Evolutionary conservation across 2,329 filamentous ascomycete species (phyloP), one percentile per base, ranked within the genome.

Genomic region (Microdochium paspali): DNA sequence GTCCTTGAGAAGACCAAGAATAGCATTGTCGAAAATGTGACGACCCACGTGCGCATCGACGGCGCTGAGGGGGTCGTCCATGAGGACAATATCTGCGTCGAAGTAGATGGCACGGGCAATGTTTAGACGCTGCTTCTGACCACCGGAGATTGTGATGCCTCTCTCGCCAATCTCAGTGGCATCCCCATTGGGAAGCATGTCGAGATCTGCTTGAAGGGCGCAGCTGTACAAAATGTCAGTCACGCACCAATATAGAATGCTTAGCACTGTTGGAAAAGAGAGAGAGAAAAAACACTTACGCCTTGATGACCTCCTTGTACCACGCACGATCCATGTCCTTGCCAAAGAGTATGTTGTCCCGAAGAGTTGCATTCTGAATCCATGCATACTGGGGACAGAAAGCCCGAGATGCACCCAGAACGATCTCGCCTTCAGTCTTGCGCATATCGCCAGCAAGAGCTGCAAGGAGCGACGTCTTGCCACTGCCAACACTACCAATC

Each of bases 311-410:
- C 46, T 85, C 69, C 42, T 84, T 76, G 59, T 95, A 95, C 90
- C 91, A 95, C 3, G 71, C 68, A 49, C 75, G 75, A 46, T 95
- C 75, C 67, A 85, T 79, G 0, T 81, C 77, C 55, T 89, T 91
- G 10, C 91, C 91, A 58, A 97, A 97, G 0, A 89, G 67, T 50
- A 98, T 95, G 58, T 98, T 98, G 28, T 95, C 81, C 51, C 81
- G 82, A 3, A 97, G 78, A 1, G 85, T 87, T 0, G 89, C 77
- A 59, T 97, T 97, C 61, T 97, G 91, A 44, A 98, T 95, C 93
- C 93, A 98, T 0, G 93, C 88, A 60, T 95, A 95, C 61, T 98
- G 91, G 0, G 91, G 91, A 54, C 93, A 97, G 58, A 95, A 96
- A 0, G 91, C 88, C 51, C 90, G 76, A 3, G 82, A 84, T 0